phyloP scores from a whole-genome alignment of 495 filamentous ascomycete species.

The Tuber melanosporum region DNA sequence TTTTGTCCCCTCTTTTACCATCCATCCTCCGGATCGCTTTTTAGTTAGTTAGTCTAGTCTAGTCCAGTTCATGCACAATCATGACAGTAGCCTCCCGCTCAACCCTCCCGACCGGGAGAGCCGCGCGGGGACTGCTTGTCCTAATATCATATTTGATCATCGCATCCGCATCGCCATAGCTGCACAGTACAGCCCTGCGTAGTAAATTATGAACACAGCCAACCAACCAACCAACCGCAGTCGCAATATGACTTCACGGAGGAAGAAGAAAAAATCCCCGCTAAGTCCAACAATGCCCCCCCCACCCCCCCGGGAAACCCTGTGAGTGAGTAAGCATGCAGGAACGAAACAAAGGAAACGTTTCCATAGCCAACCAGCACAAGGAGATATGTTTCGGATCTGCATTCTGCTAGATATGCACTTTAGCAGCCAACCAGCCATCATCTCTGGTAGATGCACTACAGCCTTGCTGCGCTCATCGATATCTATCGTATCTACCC shows the following conservation, averaged over 20 bases:
- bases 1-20: neutral
- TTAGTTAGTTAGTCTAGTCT: neutral
- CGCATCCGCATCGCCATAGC: neutral
- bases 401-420: neutral
- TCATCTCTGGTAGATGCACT: neutral
- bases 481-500: neutral
- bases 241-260: neutral
- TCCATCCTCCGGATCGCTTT: neutral
- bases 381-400: neutral
- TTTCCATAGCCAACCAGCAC: neutral
- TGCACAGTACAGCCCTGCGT: neutral
- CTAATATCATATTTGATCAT: neutral
- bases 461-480: neutral
- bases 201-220: neutral
- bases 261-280: neutral
- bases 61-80: neutral
- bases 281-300: neutral
- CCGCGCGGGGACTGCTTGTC: neutral
- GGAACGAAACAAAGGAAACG: neutral
- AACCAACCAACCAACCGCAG: neutral
- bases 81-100: neutral
- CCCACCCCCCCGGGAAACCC: neutral
- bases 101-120: neutral
- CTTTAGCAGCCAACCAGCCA: neutral
- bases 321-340: neutral